A percentile compares a stretch with the other conserved stretches of the same genome.
These are phyloP conservation scores for Apiospora koreana DNA, from an alignment of 2,329 filamentous ascomycete species.

Conservation along the genomic window DNA sequence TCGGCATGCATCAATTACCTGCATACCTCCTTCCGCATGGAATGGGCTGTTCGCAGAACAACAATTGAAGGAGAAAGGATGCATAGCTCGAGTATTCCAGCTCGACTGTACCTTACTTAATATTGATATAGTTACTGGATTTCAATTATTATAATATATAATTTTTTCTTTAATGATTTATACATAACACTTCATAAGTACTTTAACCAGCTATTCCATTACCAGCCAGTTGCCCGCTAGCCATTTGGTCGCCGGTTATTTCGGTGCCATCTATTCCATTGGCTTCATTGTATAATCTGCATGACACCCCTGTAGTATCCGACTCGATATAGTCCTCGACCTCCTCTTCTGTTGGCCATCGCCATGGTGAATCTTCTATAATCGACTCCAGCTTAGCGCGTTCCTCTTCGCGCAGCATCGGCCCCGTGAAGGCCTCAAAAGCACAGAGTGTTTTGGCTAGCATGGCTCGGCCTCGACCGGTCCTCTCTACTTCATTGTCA, in stretches of 20 bases:
- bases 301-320: conserved; percentile 22
- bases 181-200: too few species aligned
- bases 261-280: neutral
- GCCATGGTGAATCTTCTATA: conserved; percentile 22
- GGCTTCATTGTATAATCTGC: neutral
- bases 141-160: neutral
- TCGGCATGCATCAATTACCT: neutral
- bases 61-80: neutral
- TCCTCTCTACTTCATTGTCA: conserved; percentile 34
- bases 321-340: conserved; percentile 26
- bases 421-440: conserved; percentile 51
- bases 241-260: neutral
- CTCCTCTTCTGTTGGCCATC: conserved; percentile 32
- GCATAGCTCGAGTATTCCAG: too few species aligned
- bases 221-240: neutral
- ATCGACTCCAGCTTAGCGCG: conserved; percentile 22
- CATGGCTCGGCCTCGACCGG: conserved; percentile 29
- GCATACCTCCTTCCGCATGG: neutral
- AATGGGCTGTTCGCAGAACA: neutral
- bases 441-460: conserved; percentile 42
- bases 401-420: conserved; percentile 36
- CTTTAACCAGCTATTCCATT: neutral
- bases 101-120: too few species aligned
- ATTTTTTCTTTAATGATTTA: neutral
- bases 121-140: neutral